Evolutionary conservation across 495 filamentous ascomycete species (phyloP).

Genomic region (Penicillium cataractarum): DNA sequence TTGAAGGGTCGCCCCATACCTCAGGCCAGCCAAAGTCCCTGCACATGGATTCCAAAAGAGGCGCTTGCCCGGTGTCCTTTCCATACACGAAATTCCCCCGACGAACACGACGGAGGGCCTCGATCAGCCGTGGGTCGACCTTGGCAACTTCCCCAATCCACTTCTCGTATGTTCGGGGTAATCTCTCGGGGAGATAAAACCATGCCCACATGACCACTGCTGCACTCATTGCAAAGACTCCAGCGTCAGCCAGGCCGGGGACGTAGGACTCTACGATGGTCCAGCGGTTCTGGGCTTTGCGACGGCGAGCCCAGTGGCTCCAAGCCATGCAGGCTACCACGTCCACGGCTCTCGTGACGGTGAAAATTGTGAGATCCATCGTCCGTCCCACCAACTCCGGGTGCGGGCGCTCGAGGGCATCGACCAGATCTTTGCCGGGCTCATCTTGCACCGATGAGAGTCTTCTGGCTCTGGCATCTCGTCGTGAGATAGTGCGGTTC

Average conservation of each 20-base stretch:
- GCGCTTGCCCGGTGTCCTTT: slow-evolving; percentile 72
- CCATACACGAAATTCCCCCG: slow-evolving; percentile 72
- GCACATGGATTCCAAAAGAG: slow-evolving; percentile 75
- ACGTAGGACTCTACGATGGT: slow-evolving; percentile 54
- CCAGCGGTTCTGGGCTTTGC: slow-evolving; percentile 47
- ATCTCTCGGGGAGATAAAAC: slow-evolving; percentile 72
- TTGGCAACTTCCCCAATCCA: slow-evolving; percentile 83
- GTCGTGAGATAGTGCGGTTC: slow-evolving; percentile 31
- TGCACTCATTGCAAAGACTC: slow-evolving; percentile 73
- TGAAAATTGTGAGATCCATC: slow-evolving; percentile 84
- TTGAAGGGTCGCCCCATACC: slow-evolving; percentile 75
- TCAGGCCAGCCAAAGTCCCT: slow-evolving; percentile 69
- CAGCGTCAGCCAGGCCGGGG: slow-evolving; percentile 63
- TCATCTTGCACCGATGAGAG: slow-evolving; percentile 11
- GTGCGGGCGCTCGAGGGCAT: slow-evolving; percentile 18
- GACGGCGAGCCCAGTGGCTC: slow-evolving; percentile 46
- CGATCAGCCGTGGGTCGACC: slow-evolving; percentile 77
- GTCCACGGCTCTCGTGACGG: slow-evolving; percentile 75
- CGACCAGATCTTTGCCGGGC: slow-evolving; percentile 47
- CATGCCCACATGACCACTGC: slow-evolving; percentile 91
- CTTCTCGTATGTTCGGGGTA: slow-evolving; percentile 78
- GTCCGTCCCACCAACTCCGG: slow-evolving; percentile 69
- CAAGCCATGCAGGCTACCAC: slow-evolving; percentile 69
- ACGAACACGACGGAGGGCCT: slow-evolving; percentile 70
- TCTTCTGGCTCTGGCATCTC: slow-evolving; percentile 8